These are phyloP conservation scores for Mycena kentingensis DNA, from an alignment of 768 basidiomycete genomes.

Conservation along the genomic window DNA sequence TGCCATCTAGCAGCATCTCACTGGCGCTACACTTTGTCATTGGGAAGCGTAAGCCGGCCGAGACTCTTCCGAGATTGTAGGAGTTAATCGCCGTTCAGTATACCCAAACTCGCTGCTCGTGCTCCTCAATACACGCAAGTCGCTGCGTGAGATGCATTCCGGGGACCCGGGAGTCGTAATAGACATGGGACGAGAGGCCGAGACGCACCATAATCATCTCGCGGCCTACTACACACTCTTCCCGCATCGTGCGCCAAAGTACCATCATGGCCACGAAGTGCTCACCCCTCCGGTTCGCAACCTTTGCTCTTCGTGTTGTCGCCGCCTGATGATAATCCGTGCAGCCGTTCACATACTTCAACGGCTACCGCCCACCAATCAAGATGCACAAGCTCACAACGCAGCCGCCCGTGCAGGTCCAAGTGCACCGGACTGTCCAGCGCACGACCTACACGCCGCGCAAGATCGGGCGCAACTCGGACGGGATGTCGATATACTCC, in stretches of 20 bases:
- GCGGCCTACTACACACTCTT: slow-evolving; percentile 4
- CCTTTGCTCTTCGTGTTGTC: too few relatives aligned
- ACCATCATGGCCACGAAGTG: not conserved
- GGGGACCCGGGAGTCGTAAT: not conserved
- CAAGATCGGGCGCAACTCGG: not conserved
- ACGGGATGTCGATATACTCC: not conserved
- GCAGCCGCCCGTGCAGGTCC: not conserved
- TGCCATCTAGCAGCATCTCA: not conserved
- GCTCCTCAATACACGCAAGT: slow-evolving; percentile 2
- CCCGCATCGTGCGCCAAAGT: not conserved
- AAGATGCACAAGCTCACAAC: not conserved
- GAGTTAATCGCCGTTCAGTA: not conserved
- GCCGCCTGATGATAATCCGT: too few relatives aligned
- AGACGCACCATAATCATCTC: not conserved
- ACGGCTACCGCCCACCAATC: not conserved
- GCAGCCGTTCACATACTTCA: not conserved
- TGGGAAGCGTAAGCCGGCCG: slow-evolving; percentile 5
- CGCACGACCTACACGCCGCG: not conserved
- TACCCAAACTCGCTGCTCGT: slow-evolving; percentile 10
- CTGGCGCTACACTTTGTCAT: slow-evolving; percentile 6
- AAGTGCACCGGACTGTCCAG: not conserved
- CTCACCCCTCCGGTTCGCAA: not conserved
- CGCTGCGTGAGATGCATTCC: slow-evolving; percentile 6
- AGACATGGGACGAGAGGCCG: not conserved
- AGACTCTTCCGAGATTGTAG: not conserved